Conservation (phyloP, 2,329 filamentous ascomycete genomes). For the Stachybotrys echinatus region DNA sequence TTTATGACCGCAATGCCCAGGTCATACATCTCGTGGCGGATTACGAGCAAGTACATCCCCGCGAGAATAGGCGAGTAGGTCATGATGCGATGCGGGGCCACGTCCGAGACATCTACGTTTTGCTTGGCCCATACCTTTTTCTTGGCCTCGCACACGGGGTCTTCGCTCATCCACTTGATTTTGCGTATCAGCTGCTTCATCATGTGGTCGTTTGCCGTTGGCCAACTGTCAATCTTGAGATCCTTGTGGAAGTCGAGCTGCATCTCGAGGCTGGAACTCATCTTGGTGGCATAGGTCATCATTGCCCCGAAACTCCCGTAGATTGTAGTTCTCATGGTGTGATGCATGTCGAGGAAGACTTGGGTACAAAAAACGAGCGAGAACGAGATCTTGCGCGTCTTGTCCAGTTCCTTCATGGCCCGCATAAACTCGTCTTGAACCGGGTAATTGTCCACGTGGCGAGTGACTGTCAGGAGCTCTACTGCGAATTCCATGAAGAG, state of each 20-base stretch:
- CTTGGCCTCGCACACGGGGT: conserved; percentile 5
- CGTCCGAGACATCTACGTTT: not conserved
- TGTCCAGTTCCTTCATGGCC: conserved; percentile 23
- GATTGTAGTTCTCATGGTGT: conserved; percentile 17
- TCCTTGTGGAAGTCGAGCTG: conserved; percentile 24
- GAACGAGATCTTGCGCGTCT: conserved; percentile 24
- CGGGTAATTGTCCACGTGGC: conserved; percentile 14
- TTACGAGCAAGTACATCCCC: conserved; percentile 30
- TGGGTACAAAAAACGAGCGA: conserved; percentile 33
- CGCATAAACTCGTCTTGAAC: conserved; percentile 31
- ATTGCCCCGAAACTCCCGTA: conserved; percentile 6
- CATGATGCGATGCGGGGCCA: conserved; percentile 20
- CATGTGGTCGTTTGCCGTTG: conserved; percentile 19
- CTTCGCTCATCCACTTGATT: conserved; percentile 1
- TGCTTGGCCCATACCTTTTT: not conserved
- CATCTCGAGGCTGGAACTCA: conserved; percentile 13
- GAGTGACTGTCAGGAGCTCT: conserved; percentile 21
- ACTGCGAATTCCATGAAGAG: conserved; percentile 25
- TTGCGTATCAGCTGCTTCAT: too few species aligned
- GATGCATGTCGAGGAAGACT: conserved; percentile 34
- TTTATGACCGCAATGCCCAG: conserved; percentile 25
- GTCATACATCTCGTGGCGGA: conserved; percentile 24
- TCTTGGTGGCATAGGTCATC: conserved; percentile 8
- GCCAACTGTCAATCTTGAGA: conserved; percentile 21
- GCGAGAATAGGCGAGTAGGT: conserved; percentile 29